Evolutionary conservation across 345 rosid genomes (phyloP).

Genomic region (Eucalyptus curtisii): DNA sequence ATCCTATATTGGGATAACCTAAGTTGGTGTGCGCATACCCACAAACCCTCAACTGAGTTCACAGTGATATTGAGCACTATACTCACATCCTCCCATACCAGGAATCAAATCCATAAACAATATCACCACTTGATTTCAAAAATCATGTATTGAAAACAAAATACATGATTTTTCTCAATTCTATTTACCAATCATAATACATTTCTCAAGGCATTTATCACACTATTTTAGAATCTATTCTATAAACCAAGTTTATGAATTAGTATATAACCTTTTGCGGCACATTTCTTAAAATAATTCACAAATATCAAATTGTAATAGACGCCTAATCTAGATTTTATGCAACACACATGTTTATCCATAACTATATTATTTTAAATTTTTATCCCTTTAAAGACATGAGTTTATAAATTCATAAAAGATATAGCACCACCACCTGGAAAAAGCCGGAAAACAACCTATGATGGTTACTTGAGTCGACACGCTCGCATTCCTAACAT

Average conservation of each 20-base stretch:
- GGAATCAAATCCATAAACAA: not conserved
- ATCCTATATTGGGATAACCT: not conserved
- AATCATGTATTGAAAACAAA: not conserved
- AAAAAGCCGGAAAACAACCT: too few relatives aligned
- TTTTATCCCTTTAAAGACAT: too few relatives aligned
- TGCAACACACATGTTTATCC: too few relatives aligned
- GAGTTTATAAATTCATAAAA: not conserved
- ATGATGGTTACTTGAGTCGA: not conserved
- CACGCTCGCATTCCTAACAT: not conserved
- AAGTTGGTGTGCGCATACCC: not conserved
- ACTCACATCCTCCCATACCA: not conserved
- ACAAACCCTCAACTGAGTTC: fast-evolving
- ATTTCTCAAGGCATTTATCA: not conserved
- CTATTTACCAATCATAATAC: not conserved
- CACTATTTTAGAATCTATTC: not conserved
- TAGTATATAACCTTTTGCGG: fast-evolving
- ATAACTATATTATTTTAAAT: too few relatives aligned
- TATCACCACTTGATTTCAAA: not conserved
- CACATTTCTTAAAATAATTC: too few relatives aligned
- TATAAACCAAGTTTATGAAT: not conserved
- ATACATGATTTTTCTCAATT: too few relatives aligned
- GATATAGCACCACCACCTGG: not conserved
- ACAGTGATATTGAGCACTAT: not conserved
- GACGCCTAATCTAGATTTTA: too few relatives aligned
- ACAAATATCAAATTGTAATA: too few relatives aligned